A percentile compares a stretch with the other conserved stretches of the same genome.
phyloP scores from a whole-genome alignment of 306 rosid species.

The Luffa aegyptiaca region DNA sequence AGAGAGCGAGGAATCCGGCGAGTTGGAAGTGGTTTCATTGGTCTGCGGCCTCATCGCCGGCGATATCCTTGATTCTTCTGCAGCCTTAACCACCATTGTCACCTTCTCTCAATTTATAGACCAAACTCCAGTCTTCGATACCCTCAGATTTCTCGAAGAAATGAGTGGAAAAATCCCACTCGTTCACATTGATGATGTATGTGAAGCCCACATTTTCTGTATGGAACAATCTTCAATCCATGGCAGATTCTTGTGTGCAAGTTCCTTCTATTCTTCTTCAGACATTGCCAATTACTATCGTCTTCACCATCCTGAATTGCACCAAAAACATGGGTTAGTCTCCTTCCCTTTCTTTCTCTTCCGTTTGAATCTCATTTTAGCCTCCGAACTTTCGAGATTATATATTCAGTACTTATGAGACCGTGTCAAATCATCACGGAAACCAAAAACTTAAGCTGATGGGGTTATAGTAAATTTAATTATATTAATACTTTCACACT shows the following conservation, averaged over 20 bases:
- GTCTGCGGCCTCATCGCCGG: conserved; percentile 29
- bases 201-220: conserved; percentile 34
- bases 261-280: conserved; percentile 26
- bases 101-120: conserved; percentile 15
- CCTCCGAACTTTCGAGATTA: no score
- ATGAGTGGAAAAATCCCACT: conserved; percentile 23
- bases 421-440: no score
- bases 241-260: conserved; percentile 32
- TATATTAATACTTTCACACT: no score
- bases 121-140: not conserved
- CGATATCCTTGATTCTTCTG: not conserved
- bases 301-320: conserved; percentile 22
- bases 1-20: not conserved
- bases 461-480: no score
- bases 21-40: conserved; percentile 24
- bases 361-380: no score
- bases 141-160: conserved; percentile 17
- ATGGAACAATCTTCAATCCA: conserved; percentile 18
- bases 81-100: not conserved
- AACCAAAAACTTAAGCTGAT: no score
- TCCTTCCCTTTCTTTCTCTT: not conserved
- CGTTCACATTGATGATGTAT: conserved; percentile 23
- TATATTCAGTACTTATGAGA: no score
- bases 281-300: conserved; percentile 31
- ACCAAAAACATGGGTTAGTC: conserved; percentile 33